A percentile compares a stretch with the other conserved stretches of the same genome.
Evolutionary conservation across 768 basidiomycete genomes (phyloP).

Genomic region (Collybiopsis confluens): DNA sequence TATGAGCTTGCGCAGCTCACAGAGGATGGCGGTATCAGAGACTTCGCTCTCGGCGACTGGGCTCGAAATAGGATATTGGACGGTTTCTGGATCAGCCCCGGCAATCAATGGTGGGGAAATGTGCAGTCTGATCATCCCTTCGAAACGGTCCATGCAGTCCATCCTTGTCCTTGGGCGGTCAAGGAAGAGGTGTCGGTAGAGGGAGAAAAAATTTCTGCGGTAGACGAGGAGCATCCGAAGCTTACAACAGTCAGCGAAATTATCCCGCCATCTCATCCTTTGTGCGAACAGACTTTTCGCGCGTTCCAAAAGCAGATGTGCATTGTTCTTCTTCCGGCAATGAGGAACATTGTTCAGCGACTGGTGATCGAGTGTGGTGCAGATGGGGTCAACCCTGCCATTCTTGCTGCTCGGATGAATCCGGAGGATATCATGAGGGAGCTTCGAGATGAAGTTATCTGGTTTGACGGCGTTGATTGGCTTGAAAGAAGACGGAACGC

Average conservation of each 20-base stretch:
- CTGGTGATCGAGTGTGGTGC: conserved; percentile 59
- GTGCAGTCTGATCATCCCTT: conserved; percentile 18
- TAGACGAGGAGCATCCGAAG: conserved; percentile 43
- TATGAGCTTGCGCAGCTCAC: conserved; percentile 35
- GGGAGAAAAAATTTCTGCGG: conserved; percentile 17
- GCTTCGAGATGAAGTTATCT: conserved; percentile 56
- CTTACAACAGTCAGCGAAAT: conserved; percentile 43
- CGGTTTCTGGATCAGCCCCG: conserved; percentile 73
- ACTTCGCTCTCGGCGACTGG: conserved; percentile 69
- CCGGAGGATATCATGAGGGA: conserved; percentile 57
- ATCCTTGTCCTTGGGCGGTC: conserved; percentile 64
- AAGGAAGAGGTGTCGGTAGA: conserved; percentile 10
- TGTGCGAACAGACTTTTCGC: conserved; percentile 63
- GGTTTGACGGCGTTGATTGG: conserved; percentile 78
- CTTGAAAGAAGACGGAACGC: conserved; percentile 40
- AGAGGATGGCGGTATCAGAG: conserved; percentile 33
- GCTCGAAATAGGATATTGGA: conserved; percentile 68
- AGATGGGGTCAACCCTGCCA: conserved; percentile 49
- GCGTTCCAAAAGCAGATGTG: conserved; percentile 58
- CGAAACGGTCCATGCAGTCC: conserved; percentile 26
- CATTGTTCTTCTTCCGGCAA: conserved; percentile 55
- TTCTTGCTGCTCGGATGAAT: conserved; percentile 50
- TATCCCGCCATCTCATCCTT: conserved; percentile 53
- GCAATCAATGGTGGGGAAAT: conserved; percentile 59
- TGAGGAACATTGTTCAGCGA: conserved; percentile 65